Conservation (phyloP, 169 alveolate genomes). For the Cryptosporidium sp. region DNA sequence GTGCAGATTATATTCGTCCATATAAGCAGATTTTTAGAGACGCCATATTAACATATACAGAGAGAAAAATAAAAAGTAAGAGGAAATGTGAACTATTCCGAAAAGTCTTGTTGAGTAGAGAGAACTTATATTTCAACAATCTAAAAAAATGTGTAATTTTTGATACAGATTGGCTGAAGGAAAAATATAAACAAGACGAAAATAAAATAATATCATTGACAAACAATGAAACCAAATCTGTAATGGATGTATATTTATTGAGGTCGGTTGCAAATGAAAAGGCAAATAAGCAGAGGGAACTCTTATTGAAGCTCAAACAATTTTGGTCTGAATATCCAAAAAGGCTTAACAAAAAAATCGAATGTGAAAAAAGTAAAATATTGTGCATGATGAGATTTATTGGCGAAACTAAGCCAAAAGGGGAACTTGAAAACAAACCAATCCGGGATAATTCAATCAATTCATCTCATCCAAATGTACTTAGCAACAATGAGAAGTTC, state of each 20-base stretch:
- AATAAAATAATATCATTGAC: constrained; percentile 1
- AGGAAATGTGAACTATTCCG: constrained; percentile 52
- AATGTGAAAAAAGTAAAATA: constrained; percentile 15
- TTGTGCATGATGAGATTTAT: neutral
- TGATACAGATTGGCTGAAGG: constrained; percentile 67
- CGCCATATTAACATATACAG: constrained; percentile 42
- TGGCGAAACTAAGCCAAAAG: neutral
- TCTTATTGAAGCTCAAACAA: constrained; percentile 27
- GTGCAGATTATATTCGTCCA: constrained; percentile 18
- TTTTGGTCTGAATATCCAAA: constrained; percentile 49
- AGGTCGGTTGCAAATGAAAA: constrained; percentile 60
- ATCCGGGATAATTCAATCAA: neutral
- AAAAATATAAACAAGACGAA: constrained; percentile 36
- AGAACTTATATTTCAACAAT: constrained; percentile 12
- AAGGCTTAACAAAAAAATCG: neutral
- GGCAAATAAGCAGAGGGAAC: constrained; percentile 28
- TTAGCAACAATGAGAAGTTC: neutral
- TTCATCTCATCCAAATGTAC: neutral
- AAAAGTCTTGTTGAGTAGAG: constrained; percentile 45
- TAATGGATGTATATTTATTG: constrained; percentile 34
- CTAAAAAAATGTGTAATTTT: constrained; percentile 56
- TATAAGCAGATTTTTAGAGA: constrained; percentile 54
- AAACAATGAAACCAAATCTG: constrained; percentile 28
- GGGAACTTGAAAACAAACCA: neutral
- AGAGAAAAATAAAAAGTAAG: constrained; percentile 66